phyloP scores from a whole-genome alignment of 2,329 filamentous ascomycete genomes.

The Dothideomycetes sp. region DNA sequence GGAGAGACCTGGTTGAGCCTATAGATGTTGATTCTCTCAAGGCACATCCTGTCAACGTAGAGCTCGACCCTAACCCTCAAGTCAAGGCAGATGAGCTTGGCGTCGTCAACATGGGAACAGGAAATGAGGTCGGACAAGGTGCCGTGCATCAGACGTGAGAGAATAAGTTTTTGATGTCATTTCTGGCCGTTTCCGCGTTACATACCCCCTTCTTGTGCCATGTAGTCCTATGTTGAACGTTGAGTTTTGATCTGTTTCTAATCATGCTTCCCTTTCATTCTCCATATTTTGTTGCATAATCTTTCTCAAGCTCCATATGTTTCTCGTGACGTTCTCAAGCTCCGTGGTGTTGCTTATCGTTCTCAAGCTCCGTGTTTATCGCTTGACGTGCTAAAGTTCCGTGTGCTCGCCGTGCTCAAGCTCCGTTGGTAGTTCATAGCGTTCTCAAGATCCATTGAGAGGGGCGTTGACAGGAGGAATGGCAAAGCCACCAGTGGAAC shows the following conservation, averaged over 20 bases:
- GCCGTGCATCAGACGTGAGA: constrained; percentile 45
- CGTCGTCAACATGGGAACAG: constrained; percentile 61
- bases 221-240: too few relatives aligned
- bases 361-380: too few relatives aligned
- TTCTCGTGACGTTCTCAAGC: too few relatives aligned
- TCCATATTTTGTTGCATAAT: too few relatives aligned
- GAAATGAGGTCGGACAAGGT: constrained; percentile 42
- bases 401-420: background rate
- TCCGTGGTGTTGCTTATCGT: too few relatives aligned
- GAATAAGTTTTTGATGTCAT: constrained; percentile 16
- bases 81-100: constrained; percentile 65
- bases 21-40: constrained; percentile 53
- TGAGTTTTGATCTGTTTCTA: background rate
- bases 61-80: background rate
- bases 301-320: too few relatives aligned
- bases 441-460: background rate
- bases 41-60: constrained; percentile 33
- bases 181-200: background rate
- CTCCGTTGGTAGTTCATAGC: too few relatives aligned
- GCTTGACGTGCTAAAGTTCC: too few relatives aligned
- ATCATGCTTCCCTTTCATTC: too few relatives aligned
- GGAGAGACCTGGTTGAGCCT: constrained; percentile 59
- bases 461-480: constrained; percentile 22
- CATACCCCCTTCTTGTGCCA: too few relatives aligned
- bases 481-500: constrained; percentile 61